Evolutionary conservation across 805 yeast genomes (phyloP).

Genomic region (Ogataea salicorniae): DNA sequence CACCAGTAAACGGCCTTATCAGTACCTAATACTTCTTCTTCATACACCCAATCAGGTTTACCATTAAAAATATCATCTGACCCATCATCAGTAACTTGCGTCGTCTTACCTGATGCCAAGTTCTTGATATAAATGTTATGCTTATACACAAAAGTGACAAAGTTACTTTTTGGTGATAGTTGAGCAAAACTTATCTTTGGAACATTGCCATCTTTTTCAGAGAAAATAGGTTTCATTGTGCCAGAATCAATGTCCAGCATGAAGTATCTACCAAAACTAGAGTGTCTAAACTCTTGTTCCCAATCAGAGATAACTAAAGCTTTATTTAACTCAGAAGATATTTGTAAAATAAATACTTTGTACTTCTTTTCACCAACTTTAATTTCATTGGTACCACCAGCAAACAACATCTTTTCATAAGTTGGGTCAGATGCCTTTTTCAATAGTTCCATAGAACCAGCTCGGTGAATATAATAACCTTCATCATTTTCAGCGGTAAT

Average conservation of each 20-base stretch:
- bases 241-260: constrained; percentile 42
- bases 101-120: constrained; percentile 21
- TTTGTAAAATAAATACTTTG: constrained; percentile 35
- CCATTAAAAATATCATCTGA: constrained; percentile 52
- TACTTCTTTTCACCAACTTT: constrained; percentile 36
- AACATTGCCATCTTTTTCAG: constrained; percentile 19
- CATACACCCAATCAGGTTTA: constrained; percentile 80
- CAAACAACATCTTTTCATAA: constrained; percentile 29
- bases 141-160: constrained; percentile 50
- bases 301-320: constrained; percentile 53
- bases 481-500: constrained; percentile 34
- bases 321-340: constrained; percentile 41
- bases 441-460: constrained; percentile 12
- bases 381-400: constrained; percentile 28
- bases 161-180: constrained; percentile 59
- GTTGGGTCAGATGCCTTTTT: constrained; percentile 26
- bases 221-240: constrained; percentile 19
- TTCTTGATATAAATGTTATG: constrained; percentile 51
- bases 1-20: constrained; percentile 73
- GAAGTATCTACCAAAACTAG: constrained; percentile 59
- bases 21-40: constrained; percentile 63
- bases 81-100: constrained; percentile 48
- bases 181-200: constrained; percentile 45
- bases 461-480: constrained; percentile 34
- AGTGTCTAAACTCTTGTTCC: constrained; percentile 60